Conservation (phyloP, 306 rosid genomes). For the Vigna mungo region DNA sequence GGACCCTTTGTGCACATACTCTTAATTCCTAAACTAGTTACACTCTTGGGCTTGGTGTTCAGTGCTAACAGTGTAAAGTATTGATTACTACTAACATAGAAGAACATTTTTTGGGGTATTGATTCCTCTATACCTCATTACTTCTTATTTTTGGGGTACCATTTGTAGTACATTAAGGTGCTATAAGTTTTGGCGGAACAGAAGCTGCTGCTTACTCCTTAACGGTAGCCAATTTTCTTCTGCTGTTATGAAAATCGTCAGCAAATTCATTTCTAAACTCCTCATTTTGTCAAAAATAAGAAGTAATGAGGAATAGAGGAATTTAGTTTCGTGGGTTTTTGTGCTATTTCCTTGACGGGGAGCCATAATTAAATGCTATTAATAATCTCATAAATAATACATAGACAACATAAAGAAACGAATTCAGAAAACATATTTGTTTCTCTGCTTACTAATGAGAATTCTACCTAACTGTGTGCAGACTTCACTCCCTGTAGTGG, state of each 20-base stretch:
- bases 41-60: slow-evolving; percentile 27
- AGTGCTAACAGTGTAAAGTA: slow-evolving; percentile 1
- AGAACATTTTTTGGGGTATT: neutral
- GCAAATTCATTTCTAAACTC: neutral
- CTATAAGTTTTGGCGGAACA: slow-evolving; percentile 14
- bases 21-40: neutral
- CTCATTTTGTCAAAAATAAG: slow-evolving; percentile 6
- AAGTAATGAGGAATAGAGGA: neutral
- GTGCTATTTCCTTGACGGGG: neutral
- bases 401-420: slow-evolving; percentile 4
- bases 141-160: neutral
- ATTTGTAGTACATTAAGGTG: slow-evolving; percentile 22
- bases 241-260: neutral
- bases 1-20: slow-evolving; percentile 1
- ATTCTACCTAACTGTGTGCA: slow-evolving; percentile 47
- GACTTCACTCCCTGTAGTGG: slow-evolving; percentile 89
- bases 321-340: neutral
- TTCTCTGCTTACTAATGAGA: neutral
- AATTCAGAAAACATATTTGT: neutral
- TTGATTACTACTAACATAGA: neutral
- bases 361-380: neutral
- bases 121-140: too few species aligned
- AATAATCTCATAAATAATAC: neutral
- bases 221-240: neutral
- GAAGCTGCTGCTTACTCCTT: slow-evolving; percentile 15